These are phyloP conservation scores for Nemania bipapillata DNA, from an alignment of 2,329 filamentous ascomycete species.

Conservation along the genomic window DNA sequence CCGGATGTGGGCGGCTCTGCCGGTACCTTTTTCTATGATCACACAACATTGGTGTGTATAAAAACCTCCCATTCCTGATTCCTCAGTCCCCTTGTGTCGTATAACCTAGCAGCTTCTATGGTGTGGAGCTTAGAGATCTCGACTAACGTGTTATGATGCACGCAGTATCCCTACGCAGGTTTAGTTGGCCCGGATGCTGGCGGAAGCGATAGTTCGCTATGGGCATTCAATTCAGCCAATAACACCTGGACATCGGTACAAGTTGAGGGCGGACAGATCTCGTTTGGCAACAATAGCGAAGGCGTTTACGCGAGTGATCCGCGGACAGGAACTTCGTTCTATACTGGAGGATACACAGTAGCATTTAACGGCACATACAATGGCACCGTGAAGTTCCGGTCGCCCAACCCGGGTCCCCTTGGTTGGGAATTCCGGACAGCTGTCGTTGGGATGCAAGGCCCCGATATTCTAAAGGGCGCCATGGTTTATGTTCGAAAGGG, in stretches of 20 bases:
- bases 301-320: constrained; percentile 36
- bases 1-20: constrained; percentile 18
- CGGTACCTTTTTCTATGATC: constrained; percentile 38
- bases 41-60: constrained; percentile 25
- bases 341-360: constrained; percentile 32
- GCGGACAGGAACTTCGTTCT: constrained; percentile 36
- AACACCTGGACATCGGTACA: constrained; percentile 24
- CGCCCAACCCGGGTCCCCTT: constrained; percentile 15
- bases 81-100: not conserved
- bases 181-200: constrained; percentile 24
- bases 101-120: not conserved
- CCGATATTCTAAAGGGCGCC: constrained; percentile 36
- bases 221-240: constrained; percentile 35
- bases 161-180: constrained; percentile 33
- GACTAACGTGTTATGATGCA: not conserved
- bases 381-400: constrained; percentile 38
- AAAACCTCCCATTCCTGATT: not conserved
- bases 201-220: constrained; percentile 31
- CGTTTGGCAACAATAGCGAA: constrained; percentile 25
- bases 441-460: constrained; percentile 23
- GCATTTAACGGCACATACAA: constrained; percentile 33
- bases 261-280: constrained; percentile 29
- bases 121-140: not conserved
- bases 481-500: constrained; percentile 41
- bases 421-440: constrained; percentile 31